phyloP scores from a whole-genome alignment of 2,329 filamentous ascomycete species.

The Aspergillus luchuensis region DNA sequence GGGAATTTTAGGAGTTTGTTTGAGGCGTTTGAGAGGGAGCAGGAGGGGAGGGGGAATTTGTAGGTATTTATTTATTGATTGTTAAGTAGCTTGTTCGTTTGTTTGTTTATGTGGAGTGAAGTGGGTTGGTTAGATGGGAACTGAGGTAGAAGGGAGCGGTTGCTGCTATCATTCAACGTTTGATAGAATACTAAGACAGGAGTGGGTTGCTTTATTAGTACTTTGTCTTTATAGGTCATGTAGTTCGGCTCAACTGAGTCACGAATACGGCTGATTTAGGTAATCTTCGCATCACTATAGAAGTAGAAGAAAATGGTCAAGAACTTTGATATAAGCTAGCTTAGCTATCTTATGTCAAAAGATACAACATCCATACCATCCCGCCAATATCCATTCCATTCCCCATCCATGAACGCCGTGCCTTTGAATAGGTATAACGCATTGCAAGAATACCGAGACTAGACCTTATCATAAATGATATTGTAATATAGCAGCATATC shows the following conservation, averaged over 20 bases:
- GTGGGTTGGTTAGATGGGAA: too few relatives aligned
- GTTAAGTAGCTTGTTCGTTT: too few relatives aligned
- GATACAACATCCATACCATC: not conserved
- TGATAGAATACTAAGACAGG: too few relatives aligned
- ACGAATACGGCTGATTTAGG: too few relatives aligned
- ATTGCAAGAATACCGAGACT: not conserved
- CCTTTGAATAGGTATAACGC: not conserved
- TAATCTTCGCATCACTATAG: too few relatives aligned
- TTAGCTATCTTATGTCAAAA: not conserved
- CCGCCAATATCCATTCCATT: not conserved
- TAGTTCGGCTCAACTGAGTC: too few relatives aligned
- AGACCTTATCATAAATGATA: not conserved
- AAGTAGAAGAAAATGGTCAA: not conserved
- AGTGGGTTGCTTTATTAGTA: too few relatives aligned
- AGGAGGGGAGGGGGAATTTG: constrained; percentile 4
- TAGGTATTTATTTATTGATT: not conserved
- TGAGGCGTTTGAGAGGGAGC: constrained; percentile 69
- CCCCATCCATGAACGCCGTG: not conserved
- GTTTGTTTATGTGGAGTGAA: too few relatives aligned
- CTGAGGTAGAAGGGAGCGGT: too few relatives aligned
- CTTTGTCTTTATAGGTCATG: too few relatives aligned
- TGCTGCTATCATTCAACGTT: too few relatives aligned
- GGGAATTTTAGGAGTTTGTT: constrained; percentile 93
- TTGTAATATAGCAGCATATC: not conserved
- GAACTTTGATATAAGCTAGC: not conserved